Evolutionary conservation across 2,329 filamentous ascomycete genomes (phyloP).

Genomic region (Moelleriella libera): DNA sequence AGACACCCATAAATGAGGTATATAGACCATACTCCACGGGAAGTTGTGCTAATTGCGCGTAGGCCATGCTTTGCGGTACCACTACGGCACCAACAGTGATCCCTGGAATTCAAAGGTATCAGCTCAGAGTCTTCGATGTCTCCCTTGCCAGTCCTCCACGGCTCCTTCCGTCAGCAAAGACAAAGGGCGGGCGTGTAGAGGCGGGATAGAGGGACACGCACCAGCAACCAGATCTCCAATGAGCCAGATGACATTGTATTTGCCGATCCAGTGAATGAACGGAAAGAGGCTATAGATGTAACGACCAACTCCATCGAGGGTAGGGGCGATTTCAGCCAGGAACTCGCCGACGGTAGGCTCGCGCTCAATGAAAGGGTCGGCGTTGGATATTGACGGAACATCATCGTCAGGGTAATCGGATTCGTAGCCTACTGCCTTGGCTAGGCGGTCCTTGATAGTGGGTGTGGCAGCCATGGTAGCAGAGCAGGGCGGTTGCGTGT

Average conservation of each 20-base stretch:
- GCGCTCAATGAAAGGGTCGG: slow-evolving; percentile 23
- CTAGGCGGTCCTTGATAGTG: slow-evolving; percentile 12
- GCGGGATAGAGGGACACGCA: slow-evolving; percentile 6
- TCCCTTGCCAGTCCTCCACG: slow-evolving; percentile 6
- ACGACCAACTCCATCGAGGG: slow-evolving; percentile 11
- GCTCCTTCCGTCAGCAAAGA: neutral
- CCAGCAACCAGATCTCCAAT: slow-evolving; percentile 31
- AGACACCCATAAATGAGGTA: slow-evolving; percentile 88
- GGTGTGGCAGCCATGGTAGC: slow-evolving; percentile 1
- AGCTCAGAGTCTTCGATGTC: neutral
- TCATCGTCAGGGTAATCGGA: slow-evolving; percentile 16
- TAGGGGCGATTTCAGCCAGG: slow-evolving; percentile 22
- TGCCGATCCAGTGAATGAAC: slow-evolving; percentile 33
- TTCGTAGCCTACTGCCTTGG: slow-evolving; percentile 18
- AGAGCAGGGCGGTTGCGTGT: neutral
- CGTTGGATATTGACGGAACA: slow-evolving; percentile 20
- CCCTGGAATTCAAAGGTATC: slow-evolving; percentile 10
- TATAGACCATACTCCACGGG: slow-evolving; percentile 34
- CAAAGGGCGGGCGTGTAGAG: neutral
- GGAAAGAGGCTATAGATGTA: slow-evolving; percentile 31
- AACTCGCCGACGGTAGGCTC: slow-evolving; percentile 28
- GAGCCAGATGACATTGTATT: slow-evolving; percentile 33
- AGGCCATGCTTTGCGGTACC: slow-evolving; percentile 41
- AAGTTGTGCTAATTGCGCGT: slow-evolving; percentile 32
- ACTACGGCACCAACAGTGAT: slow-evolving; percentile 37